phyloP scores from a whole-genome alignment of 768 basidiomycete species.

The Collybia mongolica region DNA sequence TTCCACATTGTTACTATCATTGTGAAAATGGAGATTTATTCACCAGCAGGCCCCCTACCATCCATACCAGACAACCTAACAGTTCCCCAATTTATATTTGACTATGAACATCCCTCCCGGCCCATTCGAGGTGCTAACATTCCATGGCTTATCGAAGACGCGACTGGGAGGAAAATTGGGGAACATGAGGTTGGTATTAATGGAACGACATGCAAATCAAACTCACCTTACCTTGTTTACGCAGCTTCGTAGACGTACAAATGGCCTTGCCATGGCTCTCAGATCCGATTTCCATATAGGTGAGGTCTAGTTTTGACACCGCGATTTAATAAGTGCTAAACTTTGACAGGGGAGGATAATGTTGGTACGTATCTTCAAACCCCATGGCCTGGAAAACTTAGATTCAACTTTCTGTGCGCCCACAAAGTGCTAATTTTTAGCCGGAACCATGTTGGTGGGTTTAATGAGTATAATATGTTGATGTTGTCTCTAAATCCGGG shows the following conservation, averaged over 20 bases:
- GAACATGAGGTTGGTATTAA: constrained; percentile 36
- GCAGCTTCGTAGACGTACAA: constrained; percentile 46
- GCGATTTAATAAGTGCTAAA: no score
- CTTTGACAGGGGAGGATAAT: constrained; percentile 47
- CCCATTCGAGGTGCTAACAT: constrained; percentile 29
- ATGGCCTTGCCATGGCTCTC: constrained; percentile 47
- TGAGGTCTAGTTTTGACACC: constrained; percentile 18
- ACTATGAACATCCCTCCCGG: constrained; percentile 36
- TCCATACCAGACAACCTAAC: constrained; percentile 50
- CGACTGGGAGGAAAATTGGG: constrained; percentile 36
- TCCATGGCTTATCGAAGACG: constrained; percentile 52
- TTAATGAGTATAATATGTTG: no score
- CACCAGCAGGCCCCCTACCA: constrained; percentile 29
- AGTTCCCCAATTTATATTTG: constrained; percentile 53
- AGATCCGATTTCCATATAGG: constrained; percentile 40
- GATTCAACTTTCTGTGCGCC: neutral
- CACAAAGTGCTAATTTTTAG: constrained; percentile 59
- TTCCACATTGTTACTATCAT: neutral
- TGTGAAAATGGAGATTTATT: constrained; percentile 25
- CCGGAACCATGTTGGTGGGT: constrained; percentile 58
- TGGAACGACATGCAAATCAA: neutral
- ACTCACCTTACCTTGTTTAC: neutral
- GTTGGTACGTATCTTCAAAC: constrained; percentile 40
- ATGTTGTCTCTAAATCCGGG: neutral
- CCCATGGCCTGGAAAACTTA: neutral